Evolutionary conservation across 2,329 filamentous ascomycete genomes (phyloP).

Genomic region (Aspergillus arachidicola): DNA sequence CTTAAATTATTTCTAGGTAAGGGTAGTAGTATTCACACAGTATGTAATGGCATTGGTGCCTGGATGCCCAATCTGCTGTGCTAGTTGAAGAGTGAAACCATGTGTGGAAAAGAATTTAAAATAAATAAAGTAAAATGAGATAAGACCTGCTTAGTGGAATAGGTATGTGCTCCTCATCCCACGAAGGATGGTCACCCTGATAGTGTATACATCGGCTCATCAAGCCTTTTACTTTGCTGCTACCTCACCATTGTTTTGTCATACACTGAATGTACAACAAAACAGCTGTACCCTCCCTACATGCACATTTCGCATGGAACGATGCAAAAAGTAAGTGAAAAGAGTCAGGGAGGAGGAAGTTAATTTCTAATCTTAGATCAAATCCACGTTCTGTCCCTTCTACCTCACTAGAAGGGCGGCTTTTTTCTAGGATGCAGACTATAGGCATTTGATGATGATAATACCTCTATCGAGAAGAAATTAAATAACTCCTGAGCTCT

Average conservation of each 20-base stretch:
- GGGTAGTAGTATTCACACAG: background rate
- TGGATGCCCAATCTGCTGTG: slow-evolving; percentile 13
- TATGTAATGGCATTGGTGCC: background rate
- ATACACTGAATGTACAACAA: background rate
- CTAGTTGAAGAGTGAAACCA: slow-evolving; percentile 2
- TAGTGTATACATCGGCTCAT: background rate
- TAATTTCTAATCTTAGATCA: background rate
- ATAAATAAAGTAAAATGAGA: background rate
- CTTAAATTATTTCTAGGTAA: background rate
- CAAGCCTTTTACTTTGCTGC: background rate
- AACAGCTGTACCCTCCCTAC: background rate
- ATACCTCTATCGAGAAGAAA: no score
- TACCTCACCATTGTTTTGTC: background rate
- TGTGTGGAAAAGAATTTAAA: background rate
- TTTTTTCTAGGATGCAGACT: background rate
- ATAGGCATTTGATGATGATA: background rate
- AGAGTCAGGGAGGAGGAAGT: background rate
- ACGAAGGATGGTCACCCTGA: background rate
- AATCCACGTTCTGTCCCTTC: background rate
- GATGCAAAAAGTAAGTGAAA: background rate
- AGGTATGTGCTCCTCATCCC: no score
- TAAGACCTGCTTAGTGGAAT: background rate
- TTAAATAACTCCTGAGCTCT: background rate
- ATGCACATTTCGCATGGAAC: background rate
- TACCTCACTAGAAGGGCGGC: background rate